These are phyloP conservation scores for Ophiostoma piceae DNA, from an alignment of 2,329 filamentous ascomycete species.

Conservation along the genomic window DNA sequence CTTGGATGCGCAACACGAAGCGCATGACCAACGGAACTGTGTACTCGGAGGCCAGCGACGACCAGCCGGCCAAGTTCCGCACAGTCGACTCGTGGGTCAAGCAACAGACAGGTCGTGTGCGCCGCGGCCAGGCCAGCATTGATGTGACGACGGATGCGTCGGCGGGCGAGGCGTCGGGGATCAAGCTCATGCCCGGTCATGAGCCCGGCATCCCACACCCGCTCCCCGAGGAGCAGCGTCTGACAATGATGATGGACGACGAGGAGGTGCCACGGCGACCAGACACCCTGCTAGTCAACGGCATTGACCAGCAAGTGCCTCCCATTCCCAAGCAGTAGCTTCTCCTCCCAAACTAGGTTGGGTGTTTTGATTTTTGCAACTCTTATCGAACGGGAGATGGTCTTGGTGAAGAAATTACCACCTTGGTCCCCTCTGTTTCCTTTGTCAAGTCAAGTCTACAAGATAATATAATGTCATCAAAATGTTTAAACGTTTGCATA, in stretches of 20 bases:
- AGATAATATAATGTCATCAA: constrained; percentile 4
- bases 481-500: neutral
- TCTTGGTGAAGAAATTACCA: neutral
- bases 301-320: neutral
- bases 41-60: constrained; percentile 50
- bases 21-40: constrained; percentile 42
- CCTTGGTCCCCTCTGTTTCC: neutral
- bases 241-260: constrained; percentile 49
- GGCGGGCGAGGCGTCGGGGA: neutral
- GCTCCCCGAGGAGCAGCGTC: constrained; percentile 43
- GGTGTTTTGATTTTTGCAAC: neutral
- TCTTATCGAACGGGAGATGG: neutral
- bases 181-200: constrained; percentile 26
- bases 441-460: neutral
- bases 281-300: constrained; percentile 29
- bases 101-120: constrained; percentile 54
- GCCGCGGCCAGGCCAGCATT: constrained; percentile 42
- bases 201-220: constrained; percentile 33
- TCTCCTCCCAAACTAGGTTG: neutral
- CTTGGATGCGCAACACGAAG: constrained; percentile 24
- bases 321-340: constrained; percentile 10
- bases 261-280: constrained; percentile 44
- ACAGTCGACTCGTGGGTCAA: constrained; percentile 59
- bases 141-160: constrained; percentile 21
- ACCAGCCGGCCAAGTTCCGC: constrained; percentile 52